Evolutionary conservation across 176 grass and related monocot species (phyloP).

Genomic region (Pontederia crassipes): DNA sequence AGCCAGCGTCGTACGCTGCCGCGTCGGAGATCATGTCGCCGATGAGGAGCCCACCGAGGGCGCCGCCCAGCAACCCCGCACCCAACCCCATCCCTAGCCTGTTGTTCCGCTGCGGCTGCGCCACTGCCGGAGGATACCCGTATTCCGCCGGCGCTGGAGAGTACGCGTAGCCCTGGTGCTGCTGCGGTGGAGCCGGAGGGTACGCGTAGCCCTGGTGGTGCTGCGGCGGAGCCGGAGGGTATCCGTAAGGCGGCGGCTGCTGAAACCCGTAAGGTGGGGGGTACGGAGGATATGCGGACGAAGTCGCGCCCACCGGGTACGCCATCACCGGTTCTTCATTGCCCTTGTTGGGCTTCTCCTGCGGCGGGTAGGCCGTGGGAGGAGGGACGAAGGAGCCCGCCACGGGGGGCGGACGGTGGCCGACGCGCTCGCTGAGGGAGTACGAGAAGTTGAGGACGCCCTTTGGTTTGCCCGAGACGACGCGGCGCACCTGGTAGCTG

Average conservation of each 20-base stretch:
- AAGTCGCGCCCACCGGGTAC: background rate
- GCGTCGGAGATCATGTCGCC: constrained; percentile 46
- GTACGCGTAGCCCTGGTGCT: constrained; percentile 16
- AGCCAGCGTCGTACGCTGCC: constrained; percentile 2
- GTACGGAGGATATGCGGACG: constrained; percentile 18
- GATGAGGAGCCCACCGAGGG: constrained; percentile 56
- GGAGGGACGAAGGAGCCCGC: background rate
- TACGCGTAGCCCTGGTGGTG: constrained; percentile 28
- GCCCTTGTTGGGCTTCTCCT: background rate
- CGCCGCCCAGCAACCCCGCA: constrained; percentile 50
- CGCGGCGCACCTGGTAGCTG: constrained; percentile 57
- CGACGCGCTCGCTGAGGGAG: constrained; percentile 43
- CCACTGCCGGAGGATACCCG: constrained; percentile 20
- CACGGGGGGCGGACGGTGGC: constrained; percentile 8
- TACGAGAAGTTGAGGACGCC: constrained; percentile 80
- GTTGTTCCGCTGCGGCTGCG: constrained; percentile 32
- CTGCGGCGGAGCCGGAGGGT: background rate
- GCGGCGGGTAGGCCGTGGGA: background rate
- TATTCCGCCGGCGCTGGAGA: constrained; percentile 25
- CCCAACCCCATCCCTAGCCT: constrained; percentile 55
- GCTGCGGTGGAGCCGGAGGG: constrained; percentile 33
- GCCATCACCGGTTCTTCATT: constrained; percentile 3
- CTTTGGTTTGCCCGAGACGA: constrained; percentile 51
- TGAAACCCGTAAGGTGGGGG: constrained; percentile 41
- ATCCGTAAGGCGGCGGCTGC: constrained; percentile 29